Evolutionary conservation across 202 grass and related monocot species (phyloP).

Genomic region (Panicum virgatum): DNA sequence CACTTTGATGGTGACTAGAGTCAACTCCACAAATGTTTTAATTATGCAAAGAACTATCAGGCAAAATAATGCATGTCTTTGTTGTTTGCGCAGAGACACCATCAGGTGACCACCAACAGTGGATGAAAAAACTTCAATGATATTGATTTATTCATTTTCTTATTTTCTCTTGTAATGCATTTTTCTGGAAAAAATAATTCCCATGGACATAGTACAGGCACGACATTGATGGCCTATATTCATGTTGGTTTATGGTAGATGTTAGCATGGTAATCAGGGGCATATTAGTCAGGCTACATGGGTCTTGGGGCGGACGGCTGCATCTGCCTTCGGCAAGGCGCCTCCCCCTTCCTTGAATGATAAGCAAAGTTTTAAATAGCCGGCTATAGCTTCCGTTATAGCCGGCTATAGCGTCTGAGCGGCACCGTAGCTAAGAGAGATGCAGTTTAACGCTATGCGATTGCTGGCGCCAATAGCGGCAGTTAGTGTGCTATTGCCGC

Average conservation of each 20-base stretch:
- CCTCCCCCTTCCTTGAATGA: no score
- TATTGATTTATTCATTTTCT: background rate
- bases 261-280: no score
- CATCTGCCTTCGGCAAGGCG: no score
- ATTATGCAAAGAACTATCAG: background rate
- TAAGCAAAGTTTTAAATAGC: no score
- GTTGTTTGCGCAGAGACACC: background rate
- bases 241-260: background rate
- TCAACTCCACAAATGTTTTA: background rate
- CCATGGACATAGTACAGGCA: background rate
- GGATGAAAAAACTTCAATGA: background rate
- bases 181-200: background rate
- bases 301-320: no score
- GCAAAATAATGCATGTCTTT: background rate
- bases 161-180: background rate
- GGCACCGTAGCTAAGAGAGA: no score
- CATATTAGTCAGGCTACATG: no score
- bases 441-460: no score
- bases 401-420: no score
- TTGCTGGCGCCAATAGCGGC: no score
- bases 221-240: background rate
- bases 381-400: no score
- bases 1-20: background rate
- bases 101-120: background rate
- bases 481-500: no score